Base-by-base conservation (phyloP, 176 grass and related monocot genomes). In the Phoenix roebelenii region DNA sequence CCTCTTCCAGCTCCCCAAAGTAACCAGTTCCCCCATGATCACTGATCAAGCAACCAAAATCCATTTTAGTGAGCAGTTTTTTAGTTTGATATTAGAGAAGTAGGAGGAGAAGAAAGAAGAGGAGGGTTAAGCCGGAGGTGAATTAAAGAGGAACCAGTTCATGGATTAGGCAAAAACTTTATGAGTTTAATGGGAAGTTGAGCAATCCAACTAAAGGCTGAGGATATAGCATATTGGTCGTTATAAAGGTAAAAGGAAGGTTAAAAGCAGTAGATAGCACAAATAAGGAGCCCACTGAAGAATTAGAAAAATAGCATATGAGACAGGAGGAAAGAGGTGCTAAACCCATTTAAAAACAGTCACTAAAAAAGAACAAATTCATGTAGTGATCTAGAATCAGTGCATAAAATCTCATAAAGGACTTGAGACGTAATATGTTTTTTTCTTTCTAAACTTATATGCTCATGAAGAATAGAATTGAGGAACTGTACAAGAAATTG, bases 1-100 rank as follows among this genome's bases (percentile, higher is more conserved):
- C 50, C 50, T 73, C 70, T 61, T 73, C 70, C 58, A 73, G 39
- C 25, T 55, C 59, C 19, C 58, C 70, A 44, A 73, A 55, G 50
- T 55, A 63, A 24, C 59, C 50, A 63, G 26, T 59, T 24, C 19
- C 59, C 55, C 62, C 57, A 25, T 73, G 70, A 39, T 73, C 70
- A 63, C 59, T 73, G 23, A 63, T 55, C 7, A 28, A 29, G 50
- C 35, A 49, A 51, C 17, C 39, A 24, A 39, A 73, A 48, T 5
- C 51, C 64, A 50, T 64, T 22, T 64, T 15, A 64, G 16, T 1
- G 9, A 22, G 23, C 15, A 32, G 39, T 53, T 28, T 55, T 23
- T n/a, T 3, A 44, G 16, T 72, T 54, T 25, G 54, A 30, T 18
- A 22, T 28, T 22, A 14, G 17, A 15, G 7, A 29, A 7, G 23